phyloP scores from a whole-genome alignment of 208 protist species.

The Leishmania lainsoni region DNA sequence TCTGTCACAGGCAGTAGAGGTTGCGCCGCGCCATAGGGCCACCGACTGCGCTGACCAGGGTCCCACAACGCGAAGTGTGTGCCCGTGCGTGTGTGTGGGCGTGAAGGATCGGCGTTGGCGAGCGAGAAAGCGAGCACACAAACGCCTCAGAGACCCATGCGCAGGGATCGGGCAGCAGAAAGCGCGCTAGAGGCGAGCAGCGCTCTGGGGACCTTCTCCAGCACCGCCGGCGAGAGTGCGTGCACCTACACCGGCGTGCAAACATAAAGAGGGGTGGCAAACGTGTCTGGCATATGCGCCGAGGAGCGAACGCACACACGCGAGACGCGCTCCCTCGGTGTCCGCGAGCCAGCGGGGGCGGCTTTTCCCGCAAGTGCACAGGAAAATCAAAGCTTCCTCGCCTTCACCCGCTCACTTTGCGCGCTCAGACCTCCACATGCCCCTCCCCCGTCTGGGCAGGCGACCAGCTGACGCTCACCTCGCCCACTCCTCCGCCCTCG shows the following conservation, averaged over 20 bases:
- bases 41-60: conserved; percentile 8
- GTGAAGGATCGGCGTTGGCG: too few relatives aligned
- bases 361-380: background rate
- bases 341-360: background rate
- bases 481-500: background rate
- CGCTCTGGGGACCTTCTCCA: background rate
- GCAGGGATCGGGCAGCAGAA: background rate
- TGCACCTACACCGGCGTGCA: background rate
- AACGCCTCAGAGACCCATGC: too few relatives aligned
- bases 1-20: conserved; percentile 28
- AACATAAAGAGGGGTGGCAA: background rate
- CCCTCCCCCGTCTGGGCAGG: background rate
- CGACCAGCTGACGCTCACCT: background rate
- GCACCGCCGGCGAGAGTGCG: background rate
- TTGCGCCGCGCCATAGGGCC: conserved; percentile 9
- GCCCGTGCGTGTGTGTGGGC: background rate
- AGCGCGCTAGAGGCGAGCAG: background rate
- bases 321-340: background rate
- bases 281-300: background rate
- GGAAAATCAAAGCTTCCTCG: background rate
- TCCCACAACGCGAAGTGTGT: background rate
- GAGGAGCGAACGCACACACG: too few relatives aligned
- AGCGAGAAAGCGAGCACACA: background rate
- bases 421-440: background rate
- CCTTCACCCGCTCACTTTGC: background rate